phyloP scores from a whole-genome alignment of 441 rosid genomes.

The Pelargonium cotyledonis region DNA sequence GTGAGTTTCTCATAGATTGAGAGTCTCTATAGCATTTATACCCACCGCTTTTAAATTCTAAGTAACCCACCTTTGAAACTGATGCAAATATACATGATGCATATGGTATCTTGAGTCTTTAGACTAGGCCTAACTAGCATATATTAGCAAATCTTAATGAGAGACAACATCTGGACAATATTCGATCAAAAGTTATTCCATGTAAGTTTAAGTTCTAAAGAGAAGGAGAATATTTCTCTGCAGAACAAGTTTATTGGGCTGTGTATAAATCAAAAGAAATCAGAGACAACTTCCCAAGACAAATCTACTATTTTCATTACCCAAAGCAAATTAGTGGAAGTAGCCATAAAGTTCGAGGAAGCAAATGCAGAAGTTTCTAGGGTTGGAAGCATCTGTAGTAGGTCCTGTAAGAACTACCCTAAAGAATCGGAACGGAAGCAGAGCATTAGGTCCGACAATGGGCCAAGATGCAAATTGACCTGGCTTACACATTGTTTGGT shows the following conservation, averaged over 20 bases:
- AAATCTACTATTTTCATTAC: neutral
- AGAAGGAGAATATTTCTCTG: too few species aligned
- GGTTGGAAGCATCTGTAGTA: constrained; percentile 59
- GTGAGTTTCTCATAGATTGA: too few species aligned
- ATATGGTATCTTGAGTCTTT: too few species aligned
- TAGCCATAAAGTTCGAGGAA: constrained; percentile 87
- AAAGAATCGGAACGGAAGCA: constrained; percentile 78
- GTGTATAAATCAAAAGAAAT: neutral
- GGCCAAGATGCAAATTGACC: constrained; percentile 94
- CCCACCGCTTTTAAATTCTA: too few species aligned
- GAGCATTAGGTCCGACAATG: constrained; percentile 54
- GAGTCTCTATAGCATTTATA: too few species aligned
- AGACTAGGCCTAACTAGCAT: too few species aligned
- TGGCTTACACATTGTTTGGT: constrained; percentile 69
- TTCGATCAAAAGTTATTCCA: too few species aligned
- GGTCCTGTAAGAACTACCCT: constrained; percentile 65
- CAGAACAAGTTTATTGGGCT: neutral
- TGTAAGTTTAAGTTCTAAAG: too few species aligned
- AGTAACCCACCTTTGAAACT: too few species aligned
- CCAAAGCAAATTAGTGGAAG: constrained; percentile 38
- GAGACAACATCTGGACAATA: too few species aligned
- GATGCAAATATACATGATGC: too few species aligned
- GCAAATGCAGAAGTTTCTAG: constrained; percentile 85
- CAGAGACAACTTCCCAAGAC: neutral
- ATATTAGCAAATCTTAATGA: too few species aligned